Evolutionary conservation across 768 basidiomycete genomes (phyloP).

Genomic region (Nidula microcarpa): DNA sequence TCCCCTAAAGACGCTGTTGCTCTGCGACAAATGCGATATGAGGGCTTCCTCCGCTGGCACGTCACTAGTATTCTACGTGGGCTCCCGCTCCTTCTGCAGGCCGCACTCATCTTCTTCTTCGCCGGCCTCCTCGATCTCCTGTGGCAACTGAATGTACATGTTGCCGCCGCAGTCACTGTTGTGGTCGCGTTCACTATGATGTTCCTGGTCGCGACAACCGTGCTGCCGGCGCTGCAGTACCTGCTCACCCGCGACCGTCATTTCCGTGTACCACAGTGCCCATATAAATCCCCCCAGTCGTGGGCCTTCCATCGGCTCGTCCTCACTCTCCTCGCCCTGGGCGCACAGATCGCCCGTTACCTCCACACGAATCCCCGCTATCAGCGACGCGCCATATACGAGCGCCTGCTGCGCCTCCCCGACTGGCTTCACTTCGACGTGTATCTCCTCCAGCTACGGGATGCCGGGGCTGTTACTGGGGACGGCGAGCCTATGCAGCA

Average conservation of each 20-base stretch:
- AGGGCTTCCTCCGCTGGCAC: conserved; percentile 10
- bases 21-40: conserved; percentile 9
- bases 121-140: conserved; percentile 11
- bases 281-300: neutral
- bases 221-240: neutral
- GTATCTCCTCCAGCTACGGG: neutral
- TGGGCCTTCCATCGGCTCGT: neutral
- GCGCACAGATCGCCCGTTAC: neutral
- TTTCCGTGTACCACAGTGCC: neutral
- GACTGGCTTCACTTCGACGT: neutral
- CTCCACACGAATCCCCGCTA: neutral
- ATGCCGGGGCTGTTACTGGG: neutral
- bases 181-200: conserved; percentile 5
- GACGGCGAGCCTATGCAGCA: neutral
- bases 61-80: conserved; percentile 7
- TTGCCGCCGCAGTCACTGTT: conserved; percentile 4
- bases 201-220: conserved; percentile 1
- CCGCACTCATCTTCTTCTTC: conserved; percentile 12
- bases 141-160: conserved; percentile 3
- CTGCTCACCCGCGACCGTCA: neutral
- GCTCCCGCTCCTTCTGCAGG: conserved; percentile 8
- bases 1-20: conserved; percentile 3
- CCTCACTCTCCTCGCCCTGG: neutral
- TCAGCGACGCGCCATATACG: neutral
- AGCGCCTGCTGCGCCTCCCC: neutral